Base-by-base conservation (phyloP, 2,329 filamentous ascomycete species). In the Metarhizium guizhouense region DNA sequence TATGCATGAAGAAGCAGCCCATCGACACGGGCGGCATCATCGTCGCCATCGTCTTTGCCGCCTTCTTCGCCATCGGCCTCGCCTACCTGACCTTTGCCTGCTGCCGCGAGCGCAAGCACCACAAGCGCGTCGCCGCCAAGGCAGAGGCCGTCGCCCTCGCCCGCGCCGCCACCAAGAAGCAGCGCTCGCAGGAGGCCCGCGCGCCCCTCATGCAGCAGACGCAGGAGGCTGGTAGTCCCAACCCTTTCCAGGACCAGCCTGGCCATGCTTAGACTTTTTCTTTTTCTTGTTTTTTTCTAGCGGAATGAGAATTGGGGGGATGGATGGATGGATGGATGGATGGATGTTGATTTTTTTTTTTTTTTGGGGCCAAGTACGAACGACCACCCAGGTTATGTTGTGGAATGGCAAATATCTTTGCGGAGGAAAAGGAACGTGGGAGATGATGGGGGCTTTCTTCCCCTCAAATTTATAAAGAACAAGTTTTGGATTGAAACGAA, bases 61-160 rank as follows among this genome's bases (percentile, higher is more conserved):
- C 66, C n/a, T 68, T 66, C 57, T 62, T 76, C 58, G 65, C 68
- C 59, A 47, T 70, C 53, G 67, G 71, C 60, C 58, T 76, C 57
- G 67, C 63, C 51, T 61, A 68, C 59, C 66, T 83, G 55, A 73
- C 75, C 63, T 76, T 76, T 71, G 70, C 76, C 60, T 82, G 77
- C 75, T 78, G 74, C 72, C 70, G 70, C 58, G 79, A 83, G 61
- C 70, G 74, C 61, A 67, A 67, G 65, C 60, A 71, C 61, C 72
- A 78, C 62, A 73, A 72, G 65, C 68, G 70, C 50, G 66, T 73
- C 38, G 67, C 67, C 54, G 74, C 74, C 57, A 73, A 74, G 60
- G 72, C 73, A 57, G 78, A 82, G 68, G 76, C 76, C 48, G 74
- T 73, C n/a, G 74, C 73, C 30, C 74, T 77, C 52, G 76, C 75